Evolutionary conservation across 1,139 yeast genomes (phyloP).

Genomic region (Hyphopichia fennica): DNA sequence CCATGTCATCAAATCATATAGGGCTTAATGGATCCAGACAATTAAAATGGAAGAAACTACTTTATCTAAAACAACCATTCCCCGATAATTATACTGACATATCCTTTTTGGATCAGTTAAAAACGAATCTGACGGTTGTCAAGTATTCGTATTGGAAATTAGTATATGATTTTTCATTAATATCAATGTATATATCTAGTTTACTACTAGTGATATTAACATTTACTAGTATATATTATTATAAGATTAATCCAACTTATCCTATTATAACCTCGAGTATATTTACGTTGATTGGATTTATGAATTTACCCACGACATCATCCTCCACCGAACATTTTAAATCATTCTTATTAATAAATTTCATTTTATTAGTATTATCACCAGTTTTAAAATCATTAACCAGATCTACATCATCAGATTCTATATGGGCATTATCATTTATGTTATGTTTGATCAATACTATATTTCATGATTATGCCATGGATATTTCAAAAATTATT

Average conservation of each 20-base stretch:
- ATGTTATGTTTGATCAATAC: conserved; percentile 73
- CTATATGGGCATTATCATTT: conserved; percentile 89
- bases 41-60: conserved; percentile 74
- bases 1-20: too few species aligned
- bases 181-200: conserved; percentile 64
- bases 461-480: conserved; percentile 64
- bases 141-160: conserved; percentile 64
- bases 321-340: conserved; percentile 33
- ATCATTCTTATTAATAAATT: conserved; percentile 66
- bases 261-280: conserved; percentile 31
- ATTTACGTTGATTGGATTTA: conserved; percentile 28
- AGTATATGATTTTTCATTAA: conserved; percentile 65
- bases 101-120: conserved; percentile 75
- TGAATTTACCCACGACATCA: conserved; percentile 3
- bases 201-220: conserved; percentile 60
- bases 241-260: conserved; percentile 43
- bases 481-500: conserved; percentile 27
- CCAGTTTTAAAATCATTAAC: conserved; percentile 91
- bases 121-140: conserved; percentile 73
- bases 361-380: conserved; percentile 73
- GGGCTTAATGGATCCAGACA: background rate
- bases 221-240: conserved; percentile 57
- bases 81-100: conserved; percentile 90
- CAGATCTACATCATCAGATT: conserved; percentile 85
- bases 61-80: conserved; percentile 85